phyloP scores from a whole-genome alignment of 306 rosid species.

The Argentina anserina region DNA sequence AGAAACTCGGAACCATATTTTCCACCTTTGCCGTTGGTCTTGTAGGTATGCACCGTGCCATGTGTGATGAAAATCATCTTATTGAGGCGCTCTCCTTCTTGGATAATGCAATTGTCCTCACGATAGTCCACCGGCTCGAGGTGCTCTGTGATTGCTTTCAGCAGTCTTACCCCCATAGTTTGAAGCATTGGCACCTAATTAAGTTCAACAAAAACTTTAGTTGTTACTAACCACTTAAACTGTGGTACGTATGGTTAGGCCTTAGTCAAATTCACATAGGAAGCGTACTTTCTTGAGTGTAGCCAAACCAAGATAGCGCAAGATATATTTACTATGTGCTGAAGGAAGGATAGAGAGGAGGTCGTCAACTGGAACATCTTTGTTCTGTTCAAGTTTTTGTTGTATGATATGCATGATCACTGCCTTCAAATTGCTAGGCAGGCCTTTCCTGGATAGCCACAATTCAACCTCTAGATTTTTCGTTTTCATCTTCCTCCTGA shows the following conservation, averaged over 20 bases:
- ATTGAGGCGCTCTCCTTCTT: neutral
- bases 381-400: constrained; percentile 1
- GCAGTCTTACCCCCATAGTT: neutral
- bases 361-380: neutral
- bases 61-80: constrained; percentile 5
- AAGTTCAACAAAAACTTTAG: neutral
- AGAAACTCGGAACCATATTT: neutral
- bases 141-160: neutral
- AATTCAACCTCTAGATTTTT: neutral
- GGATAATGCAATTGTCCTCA: neutral
- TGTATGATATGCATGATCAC: neutral
- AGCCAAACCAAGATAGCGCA: neutral
- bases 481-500: constrained; percentile 3
- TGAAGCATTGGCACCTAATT: constrained; percentile 4
- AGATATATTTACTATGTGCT: neutral
- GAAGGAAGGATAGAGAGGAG: constrained; percentile 1
- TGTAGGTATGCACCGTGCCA: neutral
- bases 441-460: neutral
- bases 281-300: constrained; percentile 2
- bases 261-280: neutral
- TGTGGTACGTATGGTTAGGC: neutral
- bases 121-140: neutral
- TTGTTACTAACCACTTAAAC: too few relatives aligned
- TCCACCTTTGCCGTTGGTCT: neutral
- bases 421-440: neutral